phyloP scores from a whole-genome alignment of 208 protist genomes.

The Acanthamoeba healyi region DNA sequence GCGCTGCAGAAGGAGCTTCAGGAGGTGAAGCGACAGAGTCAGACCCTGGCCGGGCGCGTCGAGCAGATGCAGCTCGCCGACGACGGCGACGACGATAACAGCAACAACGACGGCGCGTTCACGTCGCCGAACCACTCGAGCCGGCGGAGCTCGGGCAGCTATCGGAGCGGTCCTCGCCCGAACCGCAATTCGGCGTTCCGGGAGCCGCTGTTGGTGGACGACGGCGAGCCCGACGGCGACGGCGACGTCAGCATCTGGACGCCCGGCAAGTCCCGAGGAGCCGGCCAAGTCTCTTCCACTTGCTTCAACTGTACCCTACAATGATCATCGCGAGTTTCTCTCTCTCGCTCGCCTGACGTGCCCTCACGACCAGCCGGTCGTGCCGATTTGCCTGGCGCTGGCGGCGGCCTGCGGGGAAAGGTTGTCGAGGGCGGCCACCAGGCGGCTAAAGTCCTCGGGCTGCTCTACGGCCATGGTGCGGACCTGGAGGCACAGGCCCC shows the following conservation, averaged over 20 bases:
- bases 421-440: too few relatives aligned
- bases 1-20: slow-evolving; percentile 39
- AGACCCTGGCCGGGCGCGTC: background rate
- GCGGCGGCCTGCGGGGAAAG: too few relatives aligned
- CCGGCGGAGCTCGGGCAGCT: background rate
- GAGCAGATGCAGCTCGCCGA: slow-evolving; percentile 49
- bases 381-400: too few relatives aligned
- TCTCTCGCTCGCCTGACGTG: too few relatives aligned
- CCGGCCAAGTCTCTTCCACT: background rate
- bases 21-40: slow-evolving; percentile 20
- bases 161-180: background rate
- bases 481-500: too few relatives aligned
- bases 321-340: background rate
- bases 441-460: too few relatives aligned
- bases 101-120: background rate
- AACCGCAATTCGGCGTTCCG: background rate
- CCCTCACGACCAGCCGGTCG: too few relatives aligned
- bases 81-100: too few relatives aligned
- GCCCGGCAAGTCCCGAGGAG: background rate
- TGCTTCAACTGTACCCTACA: slow-evolving; percentile 59
- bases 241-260: slow-evolving; percentile 58
- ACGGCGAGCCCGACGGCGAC: slow-evolving; percentile 14
- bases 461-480: too few relatives aligned
- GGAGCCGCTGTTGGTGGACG: slow-evolving; percentile 31
- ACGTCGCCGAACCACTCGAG: background rate